Evolutionary conservation across 2,329 filamentous ascomycete genomes (phyloP).

Genomic region (Alternaria angustiovoidea): DNA sequence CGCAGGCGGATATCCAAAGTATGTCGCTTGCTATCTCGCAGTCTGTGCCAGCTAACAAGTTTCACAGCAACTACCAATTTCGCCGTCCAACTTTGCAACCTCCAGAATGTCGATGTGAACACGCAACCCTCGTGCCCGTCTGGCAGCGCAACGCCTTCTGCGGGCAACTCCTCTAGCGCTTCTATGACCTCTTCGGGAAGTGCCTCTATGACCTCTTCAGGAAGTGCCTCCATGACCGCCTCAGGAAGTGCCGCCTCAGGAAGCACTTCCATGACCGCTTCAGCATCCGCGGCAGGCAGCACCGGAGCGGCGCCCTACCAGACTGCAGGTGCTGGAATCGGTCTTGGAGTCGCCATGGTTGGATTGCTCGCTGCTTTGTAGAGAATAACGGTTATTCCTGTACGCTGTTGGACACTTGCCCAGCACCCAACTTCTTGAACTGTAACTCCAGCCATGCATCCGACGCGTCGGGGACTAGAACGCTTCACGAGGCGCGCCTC

Average conservation of each 20-base stretch:
- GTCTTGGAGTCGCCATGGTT: not conserved
- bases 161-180: not conserved
- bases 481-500: not conserved
- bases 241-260: not conserved
- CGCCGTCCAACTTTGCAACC: not conserved
- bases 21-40: not conserved
- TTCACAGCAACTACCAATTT: not conserved
- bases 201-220: not conserved
- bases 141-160: not conserved
- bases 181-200: not conserved
- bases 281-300: not conserved
- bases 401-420: not conserved
- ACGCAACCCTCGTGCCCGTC: conserved; percentile 1
- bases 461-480: not conserved
- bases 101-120: not conserved
- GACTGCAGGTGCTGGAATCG: not conserved
- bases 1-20: conserved; percentile 43
- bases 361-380: conserved; percentile 5
- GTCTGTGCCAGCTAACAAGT: not conserved
- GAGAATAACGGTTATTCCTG: not conserved
- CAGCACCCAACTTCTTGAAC: not conserved
- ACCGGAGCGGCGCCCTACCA: not conserved
- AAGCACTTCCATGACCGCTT: not conserved
- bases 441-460: not conserved
- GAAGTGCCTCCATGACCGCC: not conserved